A percentile compares a stretch with the other conserved stretches of the same genome.
Evolutionary conservation across 2,329 filamentous ascomycete species (phyloP).

Genomic region (Diaporthe sp.): DNA sequence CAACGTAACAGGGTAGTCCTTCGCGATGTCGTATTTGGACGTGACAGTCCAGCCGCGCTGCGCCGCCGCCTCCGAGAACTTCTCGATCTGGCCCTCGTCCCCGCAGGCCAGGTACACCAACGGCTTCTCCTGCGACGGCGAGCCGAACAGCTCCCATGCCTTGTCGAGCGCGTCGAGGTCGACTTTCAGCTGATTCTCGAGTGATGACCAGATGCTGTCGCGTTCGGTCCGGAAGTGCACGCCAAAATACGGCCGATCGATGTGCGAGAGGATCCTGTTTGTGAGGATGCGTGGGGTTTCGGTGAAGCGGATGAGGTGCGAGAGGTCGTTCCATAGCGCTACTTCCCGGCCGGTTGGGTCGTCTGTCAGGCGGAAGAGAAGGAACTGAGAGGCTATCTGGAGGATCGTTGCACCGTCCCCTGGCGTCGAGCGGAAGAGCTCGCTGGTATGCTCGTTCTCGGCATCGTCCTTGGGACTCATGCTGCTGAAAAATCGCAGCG

Average conservation of each 20-base stretch:
- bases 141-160: conserved; percentile 47
- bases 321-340: conserved; percentile 51
- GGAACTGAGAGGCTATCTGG: conserved; percentile 47
- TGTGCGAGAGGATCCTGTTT: conserved; percentile 42
- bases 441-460: conserved; percentile 33
- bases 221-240: conserved; percentile 53
- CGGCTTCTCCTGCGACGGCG: conserved; percentile 42
- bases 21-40: conserved; percentile 49
- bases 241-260: conserved; percentile 48
- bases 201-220: conserved; percentile 52
- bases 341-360: conserved; percentile 51
- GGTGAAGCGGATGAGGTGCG: conserved; percentile 48
- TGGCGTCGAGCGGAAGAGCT: conserved; percentile 17
- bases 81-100: conserved; percentile 48
- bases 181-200: conserved; percentile 49
- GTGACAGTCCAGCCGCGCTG: conserved; percentile 51
- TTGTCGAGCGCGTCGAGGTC: conserved; percentile 51
- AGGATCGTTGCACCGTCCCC: conserved; percentile 47
- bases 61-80: conserved; percentile 46
- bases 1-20: conserved; percentile 40
- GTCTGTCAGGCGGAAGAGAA: conserved; percentile 52
- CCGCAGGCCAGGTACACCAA: conserved; percentile 52
- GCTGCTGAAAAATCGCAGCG: conserved; percentile 22
- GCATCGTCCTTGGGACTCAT: conserved; percentile 21
- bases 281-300: conserved; percentile 45